Evolutionary conservation across 129 eudicot genomes (phyloP).

Genomic region (Helianthus annuus): HanXRQr2.0-SUNRISE NC_035441.2:95071775-95072274

Average conservation of each 20-base stretch:
- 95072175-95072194: not conserved
- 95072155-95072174: not conserved
- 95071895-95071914: constrained; percentile 76
- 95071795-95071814: constrained; percentile 3
- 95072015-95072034: constrained; percentile 74
- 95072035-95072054: constrained; percentile 84
- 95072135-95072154: not conserved
- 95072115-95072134: constrained; percentile 8
- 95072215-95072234: constrained; percentile 6
- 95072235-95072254: too few relatives aligned
- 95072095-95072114: constrained; percentile 24
- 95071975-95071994: constrained; percentile 92
- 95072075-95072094: constrained; percentile 96
- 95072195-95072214: not conserved
- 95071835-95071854: constrained; percentile 8
- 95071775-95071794: not conserved
- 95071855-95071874: not conserved
- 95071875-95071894: constrained; percentile 14
- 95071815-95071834: too few relatives aligned
- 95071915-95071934: constrained; percentile 86
- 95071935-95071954: constrained; percentile 90
- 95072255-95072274: too few relatives aligned
- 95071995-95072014: constrained; percentile 80
- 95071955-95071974: constrained; percentile 93
- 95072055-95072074: constrained; percentile 95